Percentiles rank a stretch among this genome's conserved stretches.
Conservation (phyloP, 2,329 filamentous ascomycete genomes). For the Aspergillus novoparasiticus region DNA sequence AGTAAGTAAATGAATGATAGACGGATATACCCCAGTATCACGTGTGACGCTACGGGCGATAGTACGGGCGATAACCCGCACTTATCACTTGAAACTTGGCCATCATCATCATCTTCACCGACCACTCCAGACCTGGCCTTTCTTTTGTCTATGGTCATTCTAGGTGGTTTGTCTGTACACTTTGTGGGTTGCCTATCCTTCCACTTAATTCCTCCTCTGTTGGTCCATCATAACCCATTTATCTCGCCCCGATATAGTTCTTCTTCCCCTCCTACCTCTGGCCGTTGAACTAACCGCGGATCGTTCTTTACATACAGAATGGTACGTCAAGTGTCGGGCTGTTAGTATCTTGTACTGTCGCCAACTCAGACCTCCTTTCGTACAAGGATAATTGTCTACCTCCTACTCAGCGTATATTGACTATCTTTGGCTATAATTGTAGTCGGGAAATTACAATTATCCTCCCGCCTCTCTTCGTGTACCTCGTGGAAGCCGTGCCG, state of each 20-base stretch:
- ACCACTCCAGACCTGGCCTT: not conserved
- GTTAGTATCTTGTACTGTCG: not conserved
- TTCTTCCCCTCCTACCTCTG: not conserved
- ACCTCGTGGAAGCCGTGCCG: conserved; percentile 25
- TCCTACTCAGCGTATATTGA: conserved; percentile 17
- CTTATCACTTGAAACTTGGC: conserved; percentile 2
- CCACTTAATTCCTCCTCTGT: not conserved
- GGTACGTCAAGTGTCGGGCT: conserved; percentile 4
- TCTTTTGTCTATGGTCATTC: not conserved
- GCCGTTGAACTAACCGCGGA: conserved; percentile 7
- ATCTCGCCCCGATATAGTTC: conserved; percentile 7
- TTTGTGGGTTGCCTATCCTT: not conserved
- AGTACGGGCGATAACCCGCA: conserved; percentile 1
- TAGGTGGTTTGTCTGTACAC: not conserved
- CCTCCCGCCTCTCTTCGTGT: conserved; percentile 41
- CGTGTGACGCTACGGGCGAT: not conserved
- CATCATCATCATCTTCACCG: not conserved
- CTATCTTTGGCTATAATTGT: conserved; percentile 17
- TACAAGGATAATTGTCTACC: not conserved
- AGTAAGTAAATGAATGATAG: not conserved
- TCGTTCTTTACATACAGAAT: conserved; percentile 5
- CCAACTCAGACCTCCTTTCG: not conserved
- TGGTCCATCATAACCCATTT: not conserved
- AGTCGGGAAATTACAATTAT: conserved; percentile 49
- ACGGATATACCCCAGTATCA: not conserved